Conservation (phyloP, 2,329 filamentous ascomycete genomes). For the Cordyceps farinosa region DNA sequence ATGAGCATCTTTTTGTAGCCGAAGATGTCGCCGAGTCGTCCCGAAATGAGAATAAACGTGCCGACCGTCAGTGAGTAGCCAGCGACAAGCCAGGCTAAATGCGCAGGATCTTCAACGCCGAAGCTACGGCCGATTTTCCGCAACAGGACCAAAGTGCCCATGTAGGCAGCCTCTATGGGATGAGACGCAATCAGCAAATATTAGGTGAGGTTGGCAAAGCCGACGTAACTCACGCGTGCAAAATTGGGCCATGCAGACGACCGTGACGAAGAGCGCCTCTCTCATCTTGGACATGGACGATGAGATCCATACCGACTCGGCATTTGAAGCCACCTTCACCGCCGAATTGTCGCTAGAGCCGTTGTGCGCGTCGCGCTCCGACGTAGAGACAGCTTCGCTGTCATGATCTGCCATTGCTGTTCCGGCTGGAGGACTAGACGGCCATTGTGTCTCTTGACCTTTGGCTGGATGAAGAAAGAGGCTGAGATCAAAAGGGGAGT, state of each 20-base stretch:
- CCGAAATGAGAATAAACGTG: conserved; percentile 55
- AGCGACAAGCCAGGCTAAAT: conserved; percentile 55
- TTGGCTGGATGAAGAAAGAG: background rate
- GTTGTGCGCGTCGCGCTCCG: background rate
- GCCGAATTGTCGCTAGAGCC: background rate
- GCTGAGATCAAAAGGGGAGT: background rate
- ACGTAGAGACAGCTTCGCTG: background rate
- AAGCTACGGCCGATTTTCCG: conserved; percentile 47
- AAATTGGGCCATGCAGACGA: conserved; percentile 46
- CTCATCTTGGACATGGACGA: conserved; percentile 25
- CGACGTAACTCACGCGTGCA: conserved; percentile 29
- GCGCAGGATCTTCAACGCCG: conserved; percentile 37
- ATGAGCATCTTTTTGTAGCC: conserved; percentile 55
- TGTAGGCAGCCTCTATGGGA: conserved; percentile 31
- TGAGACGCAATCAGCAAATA: background rate
- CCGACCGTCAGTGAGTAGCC: conserved; percentile 55
- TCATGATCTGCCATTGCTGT: conserved; percentile 1
- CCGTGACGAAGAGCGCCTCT: conserved; percentile 37
- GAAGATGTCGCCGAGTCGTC: conserved; percentile 54
- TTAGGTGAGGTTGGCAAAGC: background rate
- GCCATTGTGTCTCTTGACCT: background rate
- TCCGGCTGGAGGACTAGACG: background rate
- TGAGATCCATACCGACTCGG: conserved; percentile 23
- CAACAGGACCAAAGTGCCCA: conserved; percentile 42
- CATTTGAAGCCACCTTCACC: background rate